Base-by-base conservation (phyloP, 352 stramenopile genomes). In the Phytopythium mirpurense region DNA sequence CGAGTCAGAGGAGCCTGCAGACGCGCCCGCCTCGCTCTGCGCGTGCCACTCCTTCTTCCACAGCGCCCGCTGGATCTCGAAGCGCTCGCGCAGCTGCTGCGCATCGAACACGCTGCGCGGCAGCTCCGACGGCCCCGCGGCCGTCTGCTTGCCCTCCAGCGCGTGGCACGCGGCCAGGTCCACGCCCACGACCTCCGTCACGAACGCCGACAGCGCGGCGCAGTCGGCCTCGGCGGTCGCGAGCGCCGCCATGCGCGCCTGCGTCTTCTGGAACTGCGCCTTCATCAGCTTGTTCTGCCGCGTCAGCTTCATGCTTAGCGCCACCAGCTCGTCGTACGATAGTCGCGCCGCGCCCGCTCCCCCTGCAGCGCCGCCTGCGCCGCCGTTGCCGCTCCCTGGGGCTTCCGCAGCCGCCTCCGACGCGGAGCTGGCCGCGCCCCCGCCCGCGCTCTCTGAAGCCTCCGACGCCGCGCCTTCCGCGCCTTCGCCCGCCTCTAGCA, bases 281-380 rank as follows among this genome's bases (percentile, higher is more conserved):
- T 90, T 90, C 81, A 92, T 89, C 38, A 92, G 63, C 57, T 92
- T 92, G 68, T 95, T 95, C 63, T 95, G 84, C 18, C 83, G 70
- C 56, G 82, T 95, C 50, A 93, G 75, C 65, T 95, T 95, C 82
- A 93, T 90, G 51, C 80, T 95, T 31, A 95, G 70, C 43, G 74
- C 63, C 32, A 95, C 65, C 4, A 95, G 59, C 57, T 95, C 80
- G 26, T 95, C 84, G 54, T 95, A 95, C 46, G 76, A 78, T 64
- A 83, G 75, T n/a, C 71, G 74, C 27, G 57, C 56, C 56, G 57
- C 66, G 14, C 57, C 57, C 12, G 54, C 32, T 21, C 26, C 32
- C 54, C 56, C 52, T 27, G 66, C 53, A 23, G 43, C 40, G 56
- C 24, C 46, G 27, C 52, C 38, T 29, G 16, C 16, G 16, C 21